Percentiles rank a stretch among this genome's conserved stretches.
Conservation (phyloP, 441 rosid genomes). For the Eruca vesicaria region DNA sequence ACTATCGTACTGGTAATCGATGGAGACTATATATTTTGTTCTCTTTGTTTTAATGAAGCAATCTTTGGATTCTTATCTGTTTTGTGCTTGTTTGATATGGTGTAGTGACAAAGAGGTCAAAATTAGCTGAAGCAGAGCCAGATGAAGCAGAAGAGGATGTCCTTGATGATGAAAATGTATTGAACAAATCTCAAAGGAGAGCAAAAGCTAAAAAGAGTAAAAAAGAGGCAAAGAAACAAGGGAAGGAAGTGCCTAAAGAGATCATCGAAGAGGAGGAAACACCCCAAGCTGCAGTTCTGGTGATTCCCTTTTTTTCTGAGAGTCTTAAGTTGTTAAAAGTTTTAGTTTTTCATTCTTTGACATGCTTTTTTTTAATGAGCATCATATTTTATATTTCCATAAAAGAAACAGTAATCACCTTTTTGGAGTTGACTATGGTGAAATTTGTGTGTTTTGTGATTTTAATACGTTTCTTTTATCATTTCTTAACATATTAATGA, state of each 20-base stretch:
- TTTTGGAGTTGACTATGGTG: neutral
- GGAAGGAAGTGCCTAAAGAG: constrained; percentile 48
- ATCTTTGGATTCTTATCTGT: neutral
- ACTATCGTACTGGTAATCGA: constrained; percentile 52
- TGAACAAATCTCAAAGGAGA: constrained; percentile 79
- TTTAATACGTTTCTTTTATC: neutral
- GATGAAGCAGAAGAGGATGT: constrained; percentile 33
- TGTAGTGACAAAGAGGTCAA: constrained; percentile 42
- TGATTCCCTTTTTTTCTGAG: constrained; percentile 21
- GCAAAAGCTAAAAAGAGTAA: constrained; percentile 70
- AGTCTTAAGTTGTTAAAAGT: neutral
- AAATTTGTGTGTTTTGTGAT: neutral
- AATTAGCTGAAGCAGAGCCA: constrained; percentile 25
- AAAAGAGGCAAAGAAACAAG: constrained; percentile 75
- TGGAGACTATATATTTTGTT: neutral
- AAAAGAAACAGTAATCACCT: neutral
- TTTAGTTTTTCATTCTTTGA: neutral
- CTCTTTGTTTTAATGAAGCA: neutral
- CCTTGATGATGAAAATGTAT: constrained; percentile 40
- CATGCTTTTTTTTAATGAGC: neutral
- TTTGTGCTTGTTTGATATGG: neutral
- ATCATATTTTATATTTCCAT: too few relatives aligned
- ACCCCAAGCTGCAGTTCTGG: constrained; percentile 80
- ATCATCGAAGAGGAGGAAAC: constrained; percentile 46
- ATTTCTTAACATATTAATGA: neutral